Percentiles rank a stretch among this genome's conserved stretches.
phyloP scores from a whole-genome alignment of 2,329 filamentous ascomycete genomes.

The Rutstroemia sydowiana region DNA sequence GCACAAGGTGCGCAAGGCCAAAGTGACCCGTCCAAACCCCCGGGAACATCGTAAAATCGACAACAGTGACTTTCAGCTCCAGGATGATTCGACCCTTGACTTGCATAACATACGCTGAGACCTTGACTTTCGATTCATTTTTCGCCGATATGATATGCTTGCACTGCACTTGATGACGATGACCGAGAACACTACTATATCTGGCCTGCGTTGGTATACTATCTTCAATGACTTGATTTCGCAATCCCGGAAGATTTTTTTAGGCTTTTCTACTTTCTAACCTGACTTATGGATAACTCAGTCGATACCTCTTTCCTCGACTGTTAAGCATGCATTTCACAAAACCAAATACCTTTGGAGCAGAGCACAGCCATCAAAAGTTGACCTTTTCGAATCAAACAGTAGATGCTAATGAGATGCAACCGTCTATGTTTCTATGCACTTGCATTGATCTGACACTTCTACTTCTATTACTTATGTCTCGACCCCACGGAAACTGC shows the following conservation, averaged over 20 bases:
- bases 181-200: slow-evolving; percentile 9
- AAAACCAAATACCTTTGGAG: not conserved
- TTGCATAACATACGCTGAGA: slow-evolving; percentile 28
- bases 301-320: not conserved
- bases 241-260: not conserved
- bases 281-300: not conserved
- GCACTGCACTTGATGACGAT: slow-evolving; percentile 27
- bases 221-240: slow-evolving; percentile 10
- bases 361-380: not conserved
- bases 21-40: slow-evolving; percentile 34
- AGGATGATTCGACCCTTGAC: slow-evolving; percentile 22
- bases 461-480: no score
- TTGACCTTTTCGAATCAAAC: not conserved
- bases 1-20: slow-evolving; percentile 36
- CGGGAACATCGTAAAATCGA: slow-evolving; percentile 32
- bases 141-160: slow-evolving; percentile 29
- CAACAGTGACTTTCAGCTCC: slow-evolving; percentile 16
- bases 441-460: not conserved
- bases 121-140: slow-evolving; percentile 27
- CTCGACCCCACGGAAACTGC: no score
- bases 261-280: not conserved
- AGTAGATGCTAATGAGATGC: not conserved
- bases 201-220: slow-evolving; percentile 5
- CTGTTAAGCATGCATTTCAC: not conserved
- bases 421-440: not conserved